Base-by-base conservation (phyloP, 306 rosid species). In the Medicago arabica region DNA sequence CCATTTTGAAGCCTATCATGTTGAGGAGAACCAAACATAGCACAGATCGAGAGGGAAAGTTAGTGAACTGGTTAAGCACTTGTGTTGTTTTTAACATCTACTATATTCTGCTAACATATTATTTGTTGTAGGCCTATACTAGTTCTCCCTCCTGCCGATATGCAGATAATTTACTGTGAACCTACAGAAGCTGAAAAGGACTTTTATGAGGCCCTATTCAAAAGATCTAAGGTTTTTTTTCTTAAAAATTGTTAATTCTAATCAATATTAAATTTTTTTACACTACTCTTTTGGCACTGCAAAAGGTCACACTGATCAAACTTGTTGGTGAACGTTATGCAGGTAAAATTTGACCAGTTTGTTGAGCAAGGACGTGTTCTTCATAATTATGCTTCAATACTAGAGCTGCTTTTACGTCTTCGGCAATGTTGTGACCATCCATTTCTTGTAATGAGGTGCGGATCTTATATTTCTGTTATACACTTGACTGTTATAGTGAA, bases 351-450 rank as follows among this genome's bases (percentile, higher is more conserved):
- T 76, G 96, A 91, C 77, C 97, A 94, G 58, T 91, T 91, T 88
- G 96, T 94, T 79, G 97, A 91, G 79, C 97, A 94, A 88, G 98
- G 98, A 71, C 96, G 97, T 38, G 88, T 94, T 89, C 98, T 94
- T 90, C 98, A 94, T 89, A 94, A 91, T 81, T 94, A 94, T 81
- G 98, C 97, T 82, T 94, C 97, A 76, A 94, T 94, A 80, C 75
- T 94, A 89, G 97, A 91, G 89, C 81, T 94, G 61, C 97, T 94
- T 76, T 90, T 94, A 84, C 98, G 98, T 73, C 98, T 94, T 70
- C 94, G 97, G 62, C 98, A 94, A 78, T 94, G 98, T 63, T 94
- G 98, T 60, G 97, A 94, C 82, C 97, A 94, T 80, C 98, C 98
- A 28, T 94, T 91, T 90, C 97, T 94, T 75, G 98, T 94, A 75